Conservation (phyloP, 1,284 basidiomycete species). For the Pholiota adiposa region DNA sequence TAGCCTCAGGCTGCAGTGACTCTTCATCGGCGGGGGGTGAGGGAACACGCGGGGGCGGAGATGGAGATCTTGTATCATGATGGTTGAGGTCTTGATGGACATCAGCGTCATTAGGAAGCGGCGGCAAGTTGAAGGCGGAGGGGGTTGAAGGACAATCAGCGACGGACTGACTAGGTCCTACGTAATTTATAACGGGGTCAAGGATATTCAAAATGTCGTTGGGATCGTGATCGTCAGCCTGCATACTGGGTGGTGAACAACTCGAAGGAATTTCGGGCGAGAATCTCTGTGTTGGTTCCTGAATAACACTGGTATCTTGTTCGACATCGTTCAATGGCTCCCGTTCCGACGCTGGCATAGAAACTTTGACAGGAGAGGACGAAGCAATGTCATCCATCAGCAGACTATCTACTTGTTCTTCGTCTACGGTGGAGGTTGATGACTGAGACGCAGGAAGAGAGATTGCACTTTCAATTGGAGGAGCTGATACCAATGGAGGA, state of each 20-base stretch:
- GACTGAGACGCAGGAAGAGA: not conserved
- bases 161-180: not conserved
- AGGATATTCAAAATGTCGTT: not conserved
- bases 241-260: not conserved
- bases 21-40: not conserved
- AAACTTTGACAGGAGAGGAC: slow-evolving; percentile 1
- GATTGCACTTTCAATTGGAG: not conserved
- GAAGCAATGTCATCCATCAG: not conserved
- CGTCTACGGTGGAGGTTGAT: not conserved
- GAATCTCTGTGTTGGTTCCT: not conserved
- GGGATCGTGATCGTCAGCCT: not conserved
- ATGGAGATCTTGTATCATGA: not conserved
- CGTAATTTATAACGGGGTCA: not conserved
- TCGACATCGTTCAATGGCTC: not conserved
- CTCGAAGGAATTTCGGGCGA: not conserved
- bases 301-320: not conserved
- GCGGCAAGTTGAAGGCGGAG: no score
- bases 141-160: no score
- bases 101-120: not conserved
- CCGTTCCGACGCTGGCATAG: not conserved
- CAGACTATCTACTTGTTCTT: not conserved
- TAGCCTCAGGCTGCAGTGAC: not conserved
- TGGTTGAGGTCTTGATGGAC: not conserved
- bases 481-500: not conserved
- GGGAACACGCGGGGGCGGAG: not conserved